Conservation (phyloP, 1,139 yeast genomes). For the Sugiyamaella xylanicola region DNA sequence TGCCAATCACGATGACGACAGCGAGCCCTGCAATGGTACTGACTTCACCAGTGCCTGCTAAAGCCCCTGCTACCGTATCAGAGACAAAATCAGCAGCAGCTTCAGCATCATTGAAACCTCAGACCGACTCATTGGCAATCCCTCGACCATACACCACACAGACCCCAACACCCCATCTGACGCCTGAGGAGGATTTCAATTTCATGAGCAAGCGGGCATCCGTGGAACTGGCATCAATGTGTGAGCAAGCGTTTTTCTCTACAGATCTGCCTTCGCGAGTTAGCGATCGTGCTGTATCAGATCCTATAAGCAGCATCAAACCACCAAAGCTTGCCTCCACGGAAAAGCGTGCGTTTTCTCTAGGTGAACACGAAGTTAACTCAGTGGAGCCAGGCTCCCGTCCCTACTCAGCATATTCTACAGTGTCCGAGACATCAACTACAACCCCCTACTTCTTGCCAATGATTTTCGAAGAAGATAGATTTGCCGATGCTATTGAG, state of each 20-base stretch:
- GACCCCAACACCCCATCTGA: neutral
- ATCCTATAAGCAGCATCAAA: constrained; percentile 21
- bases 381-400: constrained; percentile 27
- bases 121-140: constrained; percentile 5
- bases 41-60: neutral
- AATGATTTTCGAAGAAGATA: constrained; percentile 45
- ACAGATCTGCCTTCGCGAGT: constrained; percentile 2
- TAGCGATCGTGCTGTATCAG: constrained; percentile 21
- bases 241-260: constrained; percentile 25
- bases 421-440: constrained; percentile 23
- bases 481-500: constrained; percentile 45
- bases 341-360: constrained; percentile 28
- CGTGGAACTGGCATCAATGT: constrained; percentile 24
- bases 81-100: constrained; percentile 9
- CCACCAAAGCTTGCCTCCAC: constrained; percentile 10
- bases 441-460: constrained; percentile 34
- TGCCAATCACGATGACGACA: neutral
- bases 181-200: constrained; percentile 15
- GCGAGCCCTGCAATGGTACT: neutral
- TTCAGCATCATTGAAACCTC: neutral
- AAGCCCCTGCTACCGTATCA: neutral
- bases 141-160: neutral
- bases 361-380: constrained; percentile 22
- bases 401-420: constrained; percentile 27
- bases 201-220: constrained; percentile 19